Base-by-base conservation (phyloP, 495 filamentous ascomycete species). In the Parachaetomium inaequale region DNA sequence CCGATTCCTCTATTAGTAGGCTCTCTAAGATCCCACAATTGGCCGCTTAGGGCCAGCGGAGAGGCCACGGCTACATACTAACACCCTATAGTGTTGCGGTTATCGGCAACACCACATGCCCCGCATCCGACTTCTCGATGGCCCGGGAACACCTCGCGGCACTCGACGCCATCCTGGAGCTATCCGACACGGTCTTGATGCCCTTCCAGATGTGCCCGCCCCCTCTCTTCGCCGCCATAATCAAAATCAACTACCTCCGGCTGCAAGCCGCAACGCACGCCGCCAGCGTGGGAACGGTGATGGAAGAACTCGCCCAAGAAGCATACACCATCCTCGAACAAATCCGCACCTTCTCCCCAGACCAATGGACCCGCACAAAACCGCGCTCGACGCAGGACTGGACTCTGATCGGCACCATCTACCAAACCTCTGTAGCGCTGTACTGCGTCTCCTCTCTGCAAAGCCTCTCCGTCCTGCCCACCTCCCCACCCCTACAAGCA, bases 381-480 rank as follows among this genome's bases (percentile, higher is more conserved):
- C 29, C 58, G 3, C 61, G 43, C 25, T 46, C 61, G n/a, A 7
- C 10, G 1, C 15, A 38, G 12, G 68, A 74, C 51, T 75, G 70
- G 70, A 5, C 59, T 15, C 65, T 75, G 15, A 42, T 72, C 4
- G 74, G 68, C 21, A 40, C 42, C 1, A 60, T 66, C 12, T 69
- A 75, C 52, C 68, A 68, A 31, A 58, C 67, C 32, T 66, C 74
- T 11, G 65, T 72, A 5, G 61, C 68, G 4, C 29, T 76, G 4
- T 76, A 76, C 32, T 73, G 73, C 62, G 67, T 71, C 50, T 55
- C 56, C 1, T 72, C 74, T 0, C 50, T 74, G 10, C 68, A 70
- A 36, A 74, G 72, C 42, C 10, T 70, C 2, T 67, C 62, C 14
- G 43, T 70, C n/a, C 62, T 75, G 4, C 67, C 69, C n/a, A 21